Evolutionary conservation across 352 stramenopile species (phyloP), one percentile per base, ranked within the genome.

Genomic region (Globisporangium radiosum): DNA sequence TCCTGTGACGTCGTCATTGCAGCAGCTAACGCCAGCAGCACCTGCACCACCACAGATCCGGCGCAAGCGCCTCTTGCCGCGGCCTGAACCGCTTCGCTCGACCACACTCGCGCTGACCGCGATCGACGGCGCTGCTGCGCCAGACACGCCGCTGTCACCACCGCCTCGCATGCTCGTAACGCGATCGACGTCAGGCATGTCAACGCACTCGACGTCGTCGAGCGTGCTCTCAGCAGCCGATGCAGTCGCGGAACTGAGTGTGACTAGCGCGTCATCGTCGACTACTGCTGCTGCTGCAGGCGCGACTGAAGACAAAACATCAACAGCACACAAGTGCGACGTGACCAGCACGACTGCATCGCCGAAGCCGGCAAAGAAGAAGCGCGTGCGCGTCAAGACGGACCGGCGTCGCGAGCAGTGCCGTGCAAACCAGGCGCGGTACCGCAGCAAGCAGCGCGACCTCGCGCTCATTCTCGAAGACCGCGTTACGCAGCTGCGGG

Each of bases 381-480:
- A 74, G 47, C 69, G 67, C 37, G 58, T 66, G n/a, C 69, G 61
- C 33, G 17, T 71, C 47, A 80, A 81, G 65, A 74, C 72, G 0
- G 68, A 78, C 42, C 66, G 72, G 2, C 75, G 76, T 51, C 72
- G 76, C 2, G 72, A 85, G 51, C 76, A 87, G 51, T 85, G 76
- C 48, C 74, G 76, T 37, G 70, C 56, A 17, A 87, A 85, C 61
- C 76, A 87, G 57, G 76, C 72, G 19, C 64, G 74, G 17, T 87
- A 87, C 61, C 74, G 76, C 33, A 74, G 73, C 36, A 81, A 78
- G 43, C 76, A 85, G 59, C 69, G 71, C 4, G 62, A 66, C 13
- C 71, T 74, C 14, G 59, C 70, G 2, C 36, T 65, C 9, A 54
- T 68, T 11, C 64, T 85, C 3, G 66, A 81, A 51, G 47, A 62